Evolutionary conservation across 2,329 filamentous ascomycete genomes (phyloP).

Genomic region (Colletotrichum horii): DNA sequence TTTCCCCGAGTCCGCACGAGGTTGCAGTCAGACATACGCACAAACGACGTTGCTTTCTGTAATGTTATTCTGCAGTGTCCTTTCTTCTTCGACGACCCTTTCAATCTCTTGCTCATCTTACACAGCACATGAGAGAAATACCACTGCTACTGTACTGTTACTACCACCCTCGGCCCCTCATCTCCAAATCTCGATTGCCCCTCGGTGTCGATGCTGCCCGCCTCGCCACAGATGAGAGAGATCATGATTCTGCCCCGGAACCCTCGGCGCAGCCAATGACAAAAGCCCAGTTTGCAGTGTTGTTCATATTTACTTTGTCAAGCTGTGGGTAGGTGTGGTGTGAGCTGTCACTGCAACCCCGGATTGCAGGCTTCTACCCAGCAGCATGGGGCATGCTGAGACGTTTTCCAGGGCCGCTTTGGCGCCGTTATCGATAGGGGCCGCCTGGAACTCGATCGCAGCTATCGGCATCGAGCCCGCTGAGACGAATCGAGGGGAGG

Average conservation of each 20-base stretch:
- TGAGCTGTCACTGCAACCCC: constrained; percentile 8
- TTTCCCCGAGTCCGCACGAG: not conserved
- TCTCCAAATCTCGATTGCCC: constrained; percentile 4
- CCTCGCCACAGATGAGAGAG: not conserved
- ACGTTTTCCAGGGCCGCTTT: not conserved
- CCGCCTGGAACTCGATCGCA: not conserved
- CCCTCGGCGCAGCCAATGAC: not conserved
- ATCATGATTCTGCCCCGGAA: not conserved
- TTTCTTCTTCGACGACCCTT: not conserved
- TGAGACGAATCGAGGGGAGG: constrained; percentile 1
- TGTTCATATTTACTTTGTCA: not conserved
- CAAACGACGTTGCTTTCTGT: not conserved
- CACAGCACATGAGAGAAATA: not conserved
- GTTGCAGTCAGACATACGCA: not conserved
- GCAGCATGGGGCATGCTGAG: constrained; percentile 8
- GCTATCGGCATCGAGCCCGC: constrained; percentile 2
- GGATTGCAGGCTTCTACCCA: constrained; percentile 8
- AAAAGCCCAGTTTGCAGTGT: not conserved
- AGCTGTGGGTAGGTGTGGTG: not conserved
- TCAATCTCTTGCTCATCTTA: not conserved
- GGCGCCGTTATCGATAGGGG: constrained; percentile 12
- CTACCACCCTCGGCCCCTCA: not conserved
- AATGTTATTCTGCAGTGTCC: not conserved
- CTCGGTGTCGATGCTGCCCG: not conserved
- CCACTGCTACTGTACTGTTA: not conserved